These are phyloP conservation scores for Penicillium sp. DNA, from an alignment of 2,329 filamentous ascomycete genomes.

Conservation along the genomic window DNA sequence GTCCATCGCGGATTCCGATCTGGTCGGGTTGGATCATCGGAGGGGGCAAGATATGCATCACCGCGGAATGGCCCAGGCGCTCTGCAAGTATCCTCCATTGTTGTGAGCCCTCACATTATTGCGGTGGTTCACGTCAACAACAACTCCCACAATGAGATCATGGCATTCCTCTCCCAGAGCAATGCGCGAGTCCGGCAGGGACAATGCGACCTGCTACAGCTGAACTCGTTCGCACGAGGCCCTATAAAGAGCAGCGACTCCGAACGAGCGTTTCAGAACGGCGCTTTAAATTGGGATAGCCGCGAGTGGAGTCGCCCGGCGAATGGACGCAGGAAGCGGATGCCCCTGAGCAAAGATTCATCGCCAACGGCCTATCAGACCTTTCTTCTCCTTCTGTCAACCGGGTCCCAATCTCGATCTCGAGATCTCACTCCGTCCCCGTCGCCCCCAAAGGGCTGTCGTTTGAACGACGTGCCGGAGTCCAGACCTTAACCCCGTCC, in stretches of 20 bases:
- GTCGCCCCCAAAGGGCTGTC: no score
- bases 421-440: slow-evolving; percentile 11
- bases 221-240: neutral
- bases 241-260: slow-evolving; percentile 16
- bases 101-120: neutral
- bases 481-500: slow-evolving; percentile 3
- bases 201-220: slow-evolving; percentile 4
- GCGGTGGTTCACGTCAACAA: neutral
- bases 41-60: no score
- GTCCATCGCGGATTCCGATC: slow-evolving; percentile 3
- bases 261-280: slow-evolving; percentile 21
- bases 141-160: slow-evolving; percentile 3
- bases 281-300: slow-evolving; percentile 24
- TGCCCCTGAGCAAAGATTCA: slow-evolving; percentile 16
- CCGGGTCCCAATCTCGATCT: slow-evolving; percentile 12
- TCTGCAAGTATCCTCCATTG: neutral
- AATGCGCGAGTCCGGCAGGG: neutral
- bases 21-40: no score
- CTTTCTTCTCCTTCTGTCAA: slow-evolving; percentile 3
- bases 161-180: slow-evolving; percentile 4
- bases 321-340: slow-evolving; percentile 16
- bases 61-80: neutral
- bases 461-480: no score
- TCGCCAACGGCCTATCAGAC: slow-evolving; percentile 10
- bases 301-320: slow-evolving; percentile 21